Evolutionary conservation across 2,329 filamentous ascomycete genomes (phyloP).

Genomic region (Beauveria sp.): DNA sequence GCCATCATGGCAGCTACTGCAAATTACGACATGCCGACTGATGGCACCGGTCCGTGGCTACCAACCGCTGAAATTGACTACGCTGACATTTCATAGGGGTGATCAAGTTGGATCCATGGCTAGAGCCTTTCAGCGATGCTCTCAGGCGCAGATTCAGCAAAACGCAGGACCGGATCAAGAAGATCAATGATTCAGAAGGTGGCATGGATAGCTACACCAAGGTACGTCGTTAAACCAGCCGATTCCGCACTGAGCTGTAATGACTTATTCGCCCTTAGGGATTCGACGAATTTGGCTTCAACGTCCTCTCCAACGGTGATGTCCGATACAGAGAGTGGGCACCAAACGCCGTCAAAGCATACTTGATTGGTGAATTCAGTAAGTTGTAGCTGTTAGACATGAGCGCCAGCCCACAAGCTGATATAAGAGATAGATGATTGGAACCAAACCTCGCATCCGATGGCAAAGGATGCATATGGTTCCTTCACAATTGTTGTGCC

Average conservation of each 20-base stretch:
- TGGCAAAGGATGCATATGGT: constrained; percentile 80
- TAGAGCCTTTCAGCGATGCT: constrained; percentile 73
- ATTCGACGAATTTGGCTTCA: constrained; percentile 79
- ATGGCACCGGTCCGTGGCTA: constrained; percentile 59
- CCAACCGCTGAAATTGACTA: not conserved
- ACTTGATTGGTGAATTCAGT: constrained; percentile 93
- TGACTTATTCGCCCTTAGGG: constrained; percentile 46
- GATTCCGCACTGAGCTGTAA: not conserved
- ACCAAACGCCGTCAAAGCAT: constrained; percentile 77
- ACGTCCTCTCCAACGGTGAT: constrained; percentile 71
- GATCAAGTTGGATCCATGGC: constrained; percentile 78
- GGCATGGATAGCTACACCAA: constrained; percentile 87
- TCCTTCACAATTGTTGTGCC: constrained; percentile 79
- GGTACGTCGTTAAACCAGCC: constrained; percentile 34
- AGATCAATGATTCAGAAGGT: constrained; percentile 75
- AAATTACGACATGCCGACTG: constrained; percentile 48
- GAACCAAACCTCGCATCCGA: constrained; percentile 74
- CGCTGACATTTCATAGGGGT: constrained; percentile 54
- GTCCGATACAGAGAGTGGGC: constrained; percentile 95
- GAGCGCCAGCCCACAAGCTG: not conserved
- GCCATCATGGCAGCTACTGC: constrained; percentile 17
- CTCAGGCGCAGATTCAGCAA: constrained; percentile 71
- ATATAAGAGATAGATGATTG: constrained; percentile 58
- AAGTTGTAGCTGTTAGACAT: constrained; percentile 24
- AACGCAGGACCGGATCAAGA: constrained; percentile 80